Conservation (phyloP, 2,329 filamentous ascomycete species). For the Scleromitrula shiraiana region DNA sequence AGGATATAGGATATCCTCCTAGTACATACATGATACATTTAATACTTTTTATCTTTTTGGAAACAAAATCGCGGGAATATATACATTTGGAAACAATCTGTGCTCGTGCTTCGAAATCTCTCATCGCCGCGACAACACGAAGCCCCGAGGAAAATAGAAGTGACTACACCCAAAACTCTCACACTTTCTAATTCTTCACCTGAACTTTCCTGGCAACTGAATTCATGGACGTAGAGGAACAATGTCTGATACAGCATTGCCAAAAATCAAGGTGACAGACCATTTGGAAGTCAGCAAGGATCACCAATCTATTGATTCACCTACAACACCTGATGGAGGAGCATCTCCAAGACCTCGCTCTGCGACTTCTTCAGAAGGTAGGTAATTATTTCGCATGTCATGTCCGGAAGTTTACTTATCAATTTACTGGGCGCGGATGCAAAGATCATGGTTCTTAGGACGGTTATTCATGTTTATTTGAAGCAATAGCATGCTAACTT, state of each 20-base stretch:
- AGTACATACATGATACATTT: no score
- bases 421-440: neutral
- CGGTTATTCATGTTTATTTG: neutral
- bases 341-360: slow-evolving; percentile 23
- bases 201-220: neutral
- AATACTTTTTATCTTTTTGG: neutral
- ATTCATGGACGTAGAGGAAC: slow-evolving; percentile 20
- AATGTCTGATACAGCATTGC: slow-evolving; percentile 26
- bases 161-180: neutral
- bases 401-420: neutral
- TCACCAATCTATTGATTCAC: slow-evolving; percentile 20
- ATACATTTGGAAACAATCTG: neutral
- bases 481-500: slow-evolving; percentile 5
- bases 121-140: slow-evolving; percentile 2
- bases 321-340: slow-evolving; percentile 24
- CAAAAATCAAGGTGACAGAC: slow-evolving; percentile 27
- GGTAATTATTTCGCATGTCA: neutral
- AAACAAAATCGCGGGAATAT: no score
- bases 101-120: slow-evolving; percentile 4
- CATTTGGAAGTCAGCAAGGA: slow-evolving; percentile 17
- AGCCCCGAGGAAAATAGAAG: neutral
- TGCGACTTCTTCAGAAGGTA: slow-evolving; percentile 28
- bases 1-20: no score
- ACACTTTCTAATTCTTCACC: neutral
- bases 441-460: neutral